phyloP scores from a whole-genome alignment of 495 filamentous ascomycete species.

The Sordaria brevicollis region DNA sequence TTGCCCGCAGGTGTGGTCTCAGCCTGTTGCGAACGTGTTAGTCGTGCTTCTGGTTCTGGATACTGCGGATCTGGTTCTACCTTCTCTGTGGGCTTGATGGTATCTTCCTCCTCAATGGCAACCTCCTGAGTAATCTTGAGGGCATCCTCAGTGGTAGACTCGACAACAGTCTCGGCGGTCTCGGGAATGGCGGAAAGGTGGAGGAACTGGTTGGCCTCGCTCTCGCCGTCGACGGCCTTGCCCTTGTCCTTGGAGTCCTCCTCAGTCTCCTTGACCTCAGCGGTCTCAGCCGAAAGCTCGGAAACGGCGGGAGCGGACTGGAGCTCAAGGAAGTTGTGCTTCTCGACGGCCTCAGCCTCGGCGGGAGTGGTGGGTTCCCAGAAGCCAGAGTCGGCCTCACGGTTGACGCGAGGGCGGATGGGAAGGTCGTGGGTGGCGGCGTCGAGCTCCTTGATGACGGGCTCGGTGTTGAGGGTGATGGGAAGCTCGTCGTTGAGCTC shows the following conservation, averaged over 20 bases:
- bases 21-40: not conserved
- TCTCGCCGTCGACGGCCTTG: not conserved
- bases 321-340: not conserved
- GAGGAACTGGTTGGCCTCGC: not conserved
- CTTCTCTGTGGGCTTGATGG: conserved; percentile 11
- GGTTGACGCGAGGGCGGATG: conserved; percentile 3
- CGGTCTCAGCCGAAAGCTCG: conserved; percentile 10
- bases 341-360: conserved; percentile 8
- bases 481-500: conserved; percentile 11
- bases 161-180: not conserved
- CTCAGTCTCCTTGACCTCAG: not conserved
- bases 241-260: conserved; percentile 1
- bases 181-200: not conserved
- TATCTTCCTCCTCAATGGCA: not conserved
- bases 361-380: conserved; percentile 14
- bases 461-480: conserved; percentile 9
- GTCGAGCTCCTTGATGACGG: conserved; percentile 4
- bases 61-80: conserved; percentile 10
- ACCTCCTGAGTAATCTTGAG: conserved; percentile 5
- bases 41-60: conserved; percentile 6
- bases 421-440: conserved; percentile 5
- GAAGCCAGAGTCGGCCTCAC: conserved; percentile 25
- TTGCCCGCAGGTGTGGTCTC: conserved; percentile 2
- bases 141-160: conserved; percentile 1
- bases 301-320: conserved; percentile 6